Evolutionary conservation across 2,329 filamentous ascomycete species (phyloP).

Genomic region (Pseudovirgaria hyperparasitica): DNA sequence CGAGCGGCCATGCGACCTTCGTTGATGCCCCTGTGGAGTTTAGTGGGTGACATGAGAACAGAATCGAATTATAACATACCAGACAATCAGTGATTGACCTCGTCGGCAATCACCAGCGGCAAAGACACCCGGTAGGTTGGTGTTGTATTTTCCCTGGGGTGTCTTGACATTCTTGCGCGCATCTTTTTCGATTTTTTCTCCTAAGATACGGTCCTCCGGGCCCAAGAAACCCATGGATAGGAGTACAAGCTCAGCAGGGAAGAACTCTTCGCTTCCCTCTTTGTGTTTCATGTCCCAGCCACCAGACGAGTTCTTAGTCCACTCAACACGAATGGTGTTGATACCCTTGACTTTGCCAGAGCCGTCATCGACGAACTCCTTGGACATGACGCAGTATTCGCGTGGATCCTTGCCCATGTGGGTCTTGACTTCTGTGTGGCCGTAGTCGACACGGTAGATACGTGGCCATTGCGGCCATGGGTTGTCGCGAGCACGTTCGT

Average conservation of each 20-base stretch:
- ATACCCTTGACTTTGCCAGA: slow-evolving; percentile 84
- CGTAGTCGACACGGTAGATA: slow-evolving; percentile 97
- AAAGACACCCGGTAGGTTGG: slow-evolving; percentile 79
- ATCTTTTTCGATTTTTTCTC: slow-evolving; percentile 83
- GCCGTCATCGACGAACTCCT: slow-evolving; percentile 87
- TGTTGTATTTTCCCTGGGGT: slow-evolving; percentile 71
- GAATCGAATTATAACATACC: slow-evolving; percentile 42
- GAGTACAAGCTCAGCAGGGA: slow-evolving; percentile 87
- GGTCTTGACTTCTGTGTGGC: slow-evolving; percentile 88
- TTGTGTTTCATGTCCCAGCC: slow-evolving; percentile 99
- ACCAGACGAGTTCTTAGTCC: slow-evolving; percentile 78
- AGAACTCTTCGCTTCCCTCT: slow-evolving; percentile 86
- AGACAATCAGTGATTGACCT: slow-evolving; percentile 91
- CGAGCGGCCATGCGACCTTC: slow-evolving; percentile 87
- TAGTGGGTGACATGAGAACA: slow-evolving; percentile 5
- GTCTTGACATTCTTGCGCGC: slow-evolving; percentile 95
- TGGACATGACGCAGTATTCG: slow-evolving; percentile 97
- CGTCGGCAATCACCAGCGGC: slow-evolving; percentile 91
- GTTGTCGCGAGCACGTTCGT: slow-evolving; percentile 84
- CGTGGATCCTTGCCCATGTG: slow-evolving; percentile 94
- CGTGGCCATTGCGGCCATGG: slow-evolving; percentile 98
- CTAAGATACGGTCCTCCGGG: slow-evolving; percentile 77
- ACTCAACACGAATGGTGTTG: slow-evolving; percentile 90
- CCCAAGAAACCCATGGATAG: slow-evolving; percentile 97
- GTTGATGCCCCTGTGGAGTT: slow-evolving; percentile 66